A percentile compares a stretch with the other conserved stretches of the same genome.
Conservation (phyloP, 1,139 yeast species). For the Geotrichum aggregatum region DNA sequence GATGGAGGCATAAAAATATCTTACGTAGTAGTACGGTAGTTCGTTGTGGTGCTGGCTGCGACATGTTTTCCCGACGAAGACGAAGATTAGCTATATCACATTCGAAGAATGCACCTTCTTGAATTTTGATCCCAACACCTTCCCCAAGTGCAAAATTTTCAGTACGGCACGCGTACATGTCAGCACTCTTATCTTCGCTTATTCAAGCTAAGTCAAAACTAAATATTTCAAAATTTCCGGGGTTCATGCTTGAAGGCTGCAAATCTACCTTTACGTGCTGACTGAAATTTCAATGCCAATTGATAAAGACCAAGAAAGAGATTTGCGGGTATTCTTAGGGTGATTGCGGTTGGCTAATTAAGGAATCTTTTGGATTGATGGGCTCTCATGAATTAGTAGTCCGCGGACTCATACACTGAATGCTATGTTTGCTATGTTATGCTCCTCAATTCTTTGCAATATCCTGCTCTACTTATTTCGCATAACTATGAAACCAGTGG, state of each 20-base stretch:
- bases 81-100: background rate
- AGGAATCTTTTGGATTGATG: background rate
- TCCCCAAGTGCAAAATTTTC: slow-evolving; percentile 1
- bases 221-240: too few relatives aligned
- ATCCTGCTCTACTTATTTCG: too few relatives aligned
- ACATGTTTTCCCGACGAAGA: slow-evolving; percentile 10
- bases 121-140: background rate
- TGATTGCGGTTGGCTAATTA: background rate
- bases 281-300: background rate
- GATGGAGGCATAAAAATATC: too few relatives aligned
- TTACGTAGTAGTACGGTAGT: slow-evolving; percentile 30
- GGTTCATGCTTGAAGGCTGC: too few relatives aligned
- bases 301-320: background rate
- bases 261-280: too few relatives aligned
- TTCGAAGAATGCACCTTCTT: background rate
- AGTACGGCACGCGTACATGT: background rate
- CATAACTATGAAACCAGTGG: too few relatives aligned
- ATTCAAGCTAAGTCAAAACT: too few relatives aligned
- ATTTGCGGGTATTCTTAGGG: background rate
- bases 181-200: too few relatives aligned
- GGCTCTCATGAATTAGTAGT: too few relatives aligned
- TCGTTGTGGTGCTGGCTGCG: slow-evolving; percentile 28
- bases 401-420: too few relatives aligned
- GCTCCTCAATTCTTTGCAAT: too few relatives aligned
- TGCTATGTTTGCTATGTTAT: too few relatives aligned